These are phyloP conservation scores for Ambrosia hybrid DNA, from an alignment of 140 eudicot species.

Conservation along the genomic window DNA sequence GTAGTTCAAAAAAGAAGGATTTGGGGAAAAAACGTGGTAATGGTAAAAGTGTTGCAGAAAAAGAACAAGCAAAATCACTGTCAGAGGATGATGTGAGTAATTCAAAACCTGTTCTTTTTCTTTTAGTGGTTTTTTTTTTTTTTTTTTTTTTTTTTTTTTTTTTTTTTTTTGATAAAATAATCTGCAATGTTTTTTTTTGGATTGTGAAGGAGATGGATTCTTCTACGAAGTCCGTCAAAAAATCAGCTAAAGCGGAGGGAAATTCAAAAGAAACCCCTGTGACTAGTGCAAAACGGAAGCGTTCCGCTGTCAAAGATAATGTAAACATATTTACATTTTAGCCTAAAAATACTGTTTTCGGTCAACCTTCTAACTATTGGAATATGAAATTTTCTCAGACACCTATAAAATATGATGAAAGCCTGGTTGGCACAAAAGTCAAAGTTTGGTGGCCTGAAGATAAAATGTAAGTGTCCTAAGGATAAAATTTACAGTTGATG, in stretches of 20 bases:
- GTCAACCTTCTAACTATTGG: background rate
- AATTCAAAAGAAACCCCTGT: conserved; percentile 41
- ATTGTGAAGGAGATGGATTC: conserved; percentile 47
- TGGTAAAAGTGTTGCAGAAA: conserved; percentile 48
- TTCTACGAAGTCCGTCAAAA: conserved; percentile 45
- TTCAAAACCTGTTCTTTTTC: background rate
- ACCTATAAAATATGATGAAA: conserved; percentile 40
- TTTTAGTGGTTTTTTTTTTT: too few species aligned
- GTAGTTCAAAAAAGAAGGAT: conserved; percentile 36
- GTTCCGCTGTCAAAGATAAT: conserved; percentile 43
- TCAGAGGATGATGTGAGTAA: conserved; percentile 43
- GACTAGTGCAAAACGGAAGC: conserved; percentile 60
- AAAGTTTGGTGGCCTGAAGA: conserved; percentile 97
- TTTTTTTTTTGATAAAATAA: conserved; percentile 2
- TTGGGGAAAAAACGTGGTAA: conserved; percentile 50
- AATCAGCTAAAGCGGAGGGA: conserved; percentile 57
- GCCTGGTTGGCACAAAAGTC: conserved; percentile 68
- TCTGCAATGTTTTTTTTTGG: conserved; percentile 5
- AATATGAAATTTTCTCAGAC: conserved; percentile 41
- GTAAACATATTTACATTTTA: conserved; percentile 29
- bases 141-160: too few species aligned
- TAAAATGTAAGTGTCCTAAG: conserved; percentile 50
- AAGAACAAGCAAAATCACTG: conserved; percentile 42
- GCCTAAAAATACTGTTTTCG: conserved; percentile 6
- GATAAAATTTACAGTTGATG: background rate